A percentile compares a stretch with the other conserved stretches of the same genome.
Conservation (phyloP, 257 asterid species). For the Scutellaria baicalensis region DNA sequence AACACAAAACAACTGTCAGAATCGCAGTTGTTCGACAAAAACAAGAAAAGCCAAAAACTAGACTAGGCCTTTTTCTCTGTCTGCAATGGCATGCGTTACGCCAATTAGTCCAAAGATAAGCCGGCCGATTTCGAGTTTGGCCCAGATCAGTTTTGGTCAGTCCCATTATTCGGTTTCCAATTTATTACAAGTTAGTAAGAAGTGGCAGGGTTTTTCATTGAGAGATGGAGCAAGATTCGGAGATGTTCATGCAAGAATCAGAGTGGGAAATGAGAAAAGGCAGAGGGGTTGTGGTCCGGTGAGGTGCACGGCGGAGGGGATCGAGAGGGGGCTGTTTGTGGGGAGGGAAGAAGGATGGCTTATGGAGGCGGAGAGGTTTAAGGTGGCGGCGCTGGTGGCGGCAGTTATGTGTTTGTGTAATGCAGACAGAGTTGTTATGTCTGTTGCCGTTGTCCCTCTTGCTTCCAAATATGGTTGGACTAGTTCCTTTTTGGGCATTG, state of each 20-base stretch:
- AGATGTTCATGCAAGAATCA: conserved; percentile 1
- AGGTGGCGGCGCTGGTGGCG: conserved; percentile 84
- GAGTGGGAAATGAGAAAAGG: conserved; percentile 1
- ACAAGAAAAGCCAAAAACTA: neutral
- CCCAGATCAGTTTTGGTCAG: conserved; percentile 13
- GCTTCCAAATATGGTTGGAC: conserved; percentile 88
- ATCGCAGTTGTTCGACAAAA: neutral
- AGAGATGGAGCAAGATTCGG: conserved; percentile 8
- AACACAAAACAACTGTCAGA: neutral
- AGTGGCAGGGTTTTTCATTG: conserved; percentile 11
- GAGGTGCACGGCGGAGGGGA: conserved; percentile 74
- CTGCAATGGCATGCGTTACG: conserved; percentile 41
- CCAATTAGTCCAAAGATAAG: conserved; percentile 16
- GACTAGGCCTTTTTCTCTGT: neutral
- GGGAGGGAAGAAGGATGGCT: conserved; percentile 43
- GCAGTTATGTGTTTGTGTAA: conserved; percentile 84
- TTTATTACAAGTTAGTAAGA: neutral
- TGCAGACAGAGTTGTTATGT: conserved; percentile 96
- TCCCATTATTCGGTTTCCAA: conserved; percentile 21
- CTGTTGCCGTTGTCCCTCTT: conserved; percentile 92
- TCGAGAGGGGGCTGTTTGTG: conserved; percentile 49
- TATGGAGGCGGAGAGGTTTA: conserved; percentile 76
- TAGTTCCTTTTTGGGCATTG: conserved; percentile 79
- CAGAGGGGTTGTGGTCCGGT: conserved; percentile 22
- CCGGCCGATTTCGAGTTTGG: conserved; percentile 19